A percentile compares a stretch with the other conserved stretches of the same genome.
These are phyloP conservation scores for Eucalyptus leucophloia DNA, from an alignment of 345 rosid genomes.

Conservation along the genomic window DNA sequence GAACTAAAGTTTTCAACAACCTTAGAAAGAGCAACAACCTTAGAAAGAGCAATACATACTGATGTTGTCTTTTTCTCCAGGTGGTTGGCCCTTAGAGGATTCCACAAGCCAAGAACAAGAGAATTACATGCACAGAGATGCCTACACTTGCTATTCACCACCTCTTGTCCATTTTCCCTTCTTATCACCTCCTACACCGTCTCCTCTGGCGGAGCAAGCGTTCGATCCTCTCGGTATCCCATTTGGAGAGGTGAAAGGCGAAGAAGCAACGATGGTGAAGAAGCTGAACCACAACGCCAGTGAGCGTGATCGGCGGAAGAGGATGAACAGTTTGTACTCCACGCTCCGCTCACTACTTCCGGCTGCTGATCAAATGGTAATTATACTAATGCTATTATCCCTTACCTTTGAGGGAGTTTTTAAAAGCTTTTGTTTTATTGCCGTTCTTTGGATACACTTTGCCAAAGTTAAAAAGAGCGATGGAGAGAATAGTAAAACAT, in stretches of 20 bases:
- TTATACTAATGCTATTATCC: not conserved
- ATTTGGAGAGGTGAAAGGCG: not conserved
- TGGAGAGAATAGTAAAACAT: not conserved
- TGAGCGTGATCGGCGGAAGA: constrained; percentile 53
- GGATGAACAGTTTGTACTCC: constrained; percentile 32
- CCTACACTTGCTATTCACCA: not conserved
- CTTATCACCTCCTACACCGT: not conserved
- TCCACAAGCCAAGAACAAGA: not conserved
- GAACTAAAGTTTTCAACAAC: not conserved
- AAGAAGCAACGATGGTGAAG: not conserved
- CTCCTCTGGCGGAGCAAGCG: not conserved
- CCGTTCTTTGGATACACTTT: not conserved
- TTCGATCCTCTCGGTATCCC: not conserved
- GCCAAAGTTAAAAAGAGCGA: not conserved
- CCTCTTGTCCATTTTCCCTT: not conserved
- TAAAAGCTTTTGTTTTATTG: not conserved
- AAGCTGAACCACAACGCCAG: constrained; percentile 61
- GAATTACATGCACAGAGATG: not conserved
- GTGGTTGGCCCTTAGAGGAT: not conserved
- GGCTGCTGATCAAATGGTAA: constrained; percentile 27
- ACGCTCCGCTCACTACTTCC: constrained; percentile 56
- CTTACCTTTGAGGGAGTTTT: not conserved
- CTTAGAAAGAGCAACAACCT: not conserved
- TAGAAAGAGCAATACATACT: not conserved
- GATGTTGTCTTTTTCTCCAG: not conserved